Evolutionary conservation across 2,329 filamentous ascomycete genomes (phyloP).

Genomic region (Neofusicoccum sp.): DNA sequence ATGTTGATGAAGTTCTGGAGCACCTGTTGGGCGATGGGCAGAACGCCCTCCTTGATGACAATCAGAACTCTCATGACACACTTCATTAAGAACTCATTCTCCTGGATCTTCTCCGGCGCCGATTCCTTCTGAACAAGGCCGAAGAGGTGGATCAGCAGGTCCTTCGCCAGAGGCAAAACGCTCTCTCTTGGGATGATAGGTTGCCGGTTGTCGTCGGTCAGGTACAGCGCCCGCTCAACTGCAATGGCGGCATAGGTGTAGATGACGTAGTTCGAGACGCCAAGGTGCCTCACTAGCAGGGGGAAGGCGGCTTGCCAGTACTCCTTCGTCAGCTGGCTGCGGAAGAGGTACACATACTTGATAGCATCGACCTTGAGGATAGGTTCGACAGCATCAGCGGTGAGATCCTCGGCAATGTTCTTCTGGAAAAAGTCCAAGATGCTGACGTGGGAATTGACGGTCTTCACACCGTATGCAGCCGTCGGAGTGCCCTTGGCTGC

Average conservation of each 20-base stretch:
- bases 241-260: slow-evolving; percentile 97
- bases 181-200: slow-evolving; percentile 77
- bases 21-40: slow-evolving; percentile 72
- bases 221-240: slow-evolving; percentile 86
- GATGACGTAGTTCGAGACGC: slow-evolving; percentile 88
- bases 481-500: slow-evolving; percentile 89
- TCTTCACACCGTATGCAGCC: slow-evolving; percentile 83
- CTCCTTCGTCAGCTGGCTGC: slow-evolving; percentile 86
- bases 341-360: slow-evolving; percentile 96
- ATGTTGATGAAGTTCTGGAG: slow-evolving; percentile 83
- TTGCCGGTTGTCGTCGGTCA: slow-evolving; percentile 71
- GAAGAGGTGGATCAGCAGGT: slow-evolving; percentile 87
- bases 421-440: slow-evolving; percentile 94
- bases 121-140: slow-evolving; percentile 81
- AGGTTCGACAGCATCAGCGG: slow-evolving; percentile 69
- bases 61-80: slow-evolving; percentile 98
- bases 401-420: slow-evolving; percentile 83
- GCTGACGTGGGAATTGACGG: slow-evolving; percentile 75
- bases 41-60: slow-evolving; percentile 80
- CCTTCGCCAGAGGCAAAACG: slow-evolving; percentile 78
- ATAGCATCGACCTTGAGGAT: slow-evolving; percentile 97
- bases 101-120: slow-evolving; percentile 88
- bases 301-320: slow-evolving; percentile 91
- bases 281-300: slow-evolving; percentile 86
- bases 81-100: slow-evolving; percentile 98